phyloP scores from a whole-genome alignment of 2,329 filamentous ascomycete species.

The Gaeumannomyces sp. region DNA sequence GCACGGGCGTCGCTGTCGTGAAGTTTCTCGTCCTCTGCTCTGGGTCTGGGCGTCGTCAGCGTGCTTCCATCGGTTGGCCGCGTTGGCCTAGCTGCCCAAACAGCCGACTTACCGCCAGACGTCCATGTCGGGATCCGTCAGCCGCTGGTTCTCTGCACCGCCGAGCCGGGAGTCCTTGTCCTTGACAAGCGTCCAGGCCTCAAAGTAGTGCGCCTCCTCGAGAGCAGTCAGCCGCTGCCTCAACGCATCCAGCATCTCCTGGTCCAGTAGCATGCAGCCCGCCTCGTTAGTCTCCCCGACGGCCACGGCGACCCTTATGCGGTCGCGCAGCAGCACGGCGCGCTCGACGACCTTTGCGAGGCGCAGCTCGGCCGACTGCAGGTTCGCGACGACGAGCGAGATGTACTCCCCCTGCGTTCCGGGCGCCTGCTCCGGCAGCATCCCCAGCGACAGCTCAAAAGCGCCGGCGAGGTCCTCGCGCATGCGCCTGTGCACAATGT shows the following conservation, averaged over 20 bases:
- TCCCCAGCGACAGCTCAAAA: background rate
- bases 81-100: no score
- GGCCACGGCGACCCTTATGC: background rate
- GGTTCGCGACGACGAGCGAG: constrained; percentile 1
- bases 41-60: no score
- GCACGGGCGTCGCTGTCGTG: background rate
- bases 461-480: background rate
- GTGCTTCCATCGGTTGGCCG: no score
- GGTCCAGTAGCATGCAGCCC: background rate
- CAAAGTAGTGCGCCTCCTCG: constrained; percentile 1
- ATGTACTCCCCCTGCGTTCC: background rate
- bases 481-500: background rate
- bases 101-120: background rate
- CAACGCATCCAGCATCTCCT: background rate
- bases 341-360: background rate
- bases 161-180: background rate
- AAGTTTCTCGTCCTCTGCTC: background rate
- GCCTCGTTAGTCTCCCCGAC: background rate
- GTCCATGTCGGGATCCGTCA: background rate
- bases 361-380: constrained; percentile 2
- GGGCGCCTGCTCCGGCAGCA: constrained; percentile 2
- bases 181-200: constrained; percentile 3
- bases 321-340: background rate
- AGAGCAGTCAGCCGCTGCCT: background rate
- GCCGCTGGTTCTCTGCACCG: no score